phyloP scores from a whole-genome alignment of 129 eudicot genomes.

The Flaveria linearis region DNA sequence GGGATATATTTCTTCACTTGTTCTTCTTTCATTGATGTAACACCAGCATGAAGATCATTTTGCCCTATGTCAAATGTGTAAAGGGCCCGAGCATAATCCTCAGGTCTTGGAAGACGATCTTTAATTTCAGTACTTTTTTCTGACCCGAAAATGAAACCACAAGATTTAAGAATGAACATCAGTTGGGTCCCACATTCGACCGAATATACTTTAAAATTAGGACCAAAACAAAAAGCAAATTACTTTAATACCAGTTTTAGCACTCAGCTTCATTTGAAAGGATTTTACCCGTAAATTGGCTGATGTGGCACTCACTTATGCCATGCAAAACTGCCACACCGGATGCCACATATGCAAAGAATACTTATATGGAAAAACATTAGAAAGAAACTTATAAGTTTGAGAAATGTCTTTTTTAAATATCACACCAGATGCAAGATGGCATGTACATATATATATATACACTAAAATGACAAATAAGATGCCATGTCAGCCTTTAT shows the following conservation, averaged over 20 bases:
- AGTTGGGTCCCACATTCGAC: neutral
- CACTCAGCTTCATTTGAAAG: neutral
- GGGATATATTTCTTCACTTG: constrained; percentile 45
- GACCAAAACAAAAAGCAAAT: neutral
- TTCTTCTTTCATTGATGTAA: constrained; percentile 44
- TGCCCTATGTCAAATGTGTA: constrained; percentile 64
- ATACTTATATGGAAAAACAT: neutral
- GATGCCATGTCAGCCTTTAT: neutral
- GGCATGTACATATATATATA: neutral
- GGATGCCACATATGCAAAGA: neutral
- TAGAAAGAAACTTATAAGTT: neutral
- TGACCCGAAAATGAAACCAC: constrained; percentile 13
- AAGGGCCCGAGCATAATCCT: constrained; percentile 45
- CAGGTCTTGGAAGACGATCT: constrained; percentile 47
- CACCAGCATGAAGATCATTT: constrained; percentile 61
- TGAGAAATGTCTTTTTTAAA: neutral
- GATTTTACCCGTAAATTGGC: neutral
- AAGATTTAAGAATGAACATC: constrained; percentile 1
- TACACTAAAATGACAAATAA: neutral
- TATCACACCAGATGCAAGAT: neutral
- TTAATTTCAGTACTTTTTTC: constrained; percentile 21
- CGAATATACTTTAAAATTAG: neutral
- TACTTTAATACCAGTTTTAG: neutral
- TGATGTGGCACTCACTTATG: neutral
- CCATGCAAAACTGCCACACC: neutral